Evolutionary conservation across 2,329 filamentous ascomycete genomes (phyloP), one percentile per base, ranked within the genome.

Genomic region (Nectriaceae sp.): DNA sequence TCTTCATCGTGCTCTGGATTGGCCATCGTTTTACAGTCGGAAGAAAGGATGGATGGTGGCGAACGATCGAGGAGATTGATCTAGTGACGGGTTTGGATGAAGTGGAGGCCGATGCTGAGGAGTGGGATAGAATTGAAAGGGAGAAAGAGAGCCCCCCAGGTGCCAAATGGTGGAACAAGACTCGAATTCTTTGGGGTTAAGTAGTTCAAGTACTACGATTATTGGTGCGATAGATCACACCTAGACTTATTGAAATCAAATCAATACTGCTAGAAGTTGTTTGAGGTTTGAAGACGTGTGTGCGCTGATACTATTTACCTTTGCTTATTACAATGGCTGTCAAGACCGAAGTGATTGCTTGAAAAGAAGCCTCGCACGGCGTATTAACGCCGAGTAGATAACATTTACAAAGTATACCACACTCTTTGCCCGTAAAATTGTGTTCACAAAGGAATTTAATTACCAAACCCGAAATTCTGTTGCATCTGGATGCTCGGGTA

Each of bases 1-100:
- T 84, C 16, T 87, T 87, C 61, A 57, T 80, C 11, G 48, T 69
- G 3, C 72, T 85, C 41, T n/a, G 65, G 75, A 35, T 70, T 69
- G 50, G 65, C 66, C 41, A 68, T 70, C 66, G 44, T 19, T 46
- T 54, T 18, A 55, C 47, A 1, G 22, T 49, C 18, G 44, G 53
- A 4, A 36, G 49, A n/a, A 60, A 56, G 1, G 79, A 83, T 49
- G 71, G 71, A 5, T 84, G 80, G 81, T 70, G 71, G 18, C 73
- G 75, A 60, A 55, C 63, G n/a, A 66, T 75, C 0, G 62, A 67
- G 39, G 71, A 78, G 36, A 73, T 84, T 13, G 81, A 84, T 67
- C 55, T 84, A 58, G 61, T 72, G 3, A 80, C 78, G 0, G 66
- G 78, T 47, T 53, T 82, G 70, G 63, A 84, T 65, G 64, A 84